Evolutionary conservation across 2,329 filamentous ascomycete genomes (phyloP), one percentile per base, ranked within the genome.

Genomic region (Bipolaris bicolor): DNA sequence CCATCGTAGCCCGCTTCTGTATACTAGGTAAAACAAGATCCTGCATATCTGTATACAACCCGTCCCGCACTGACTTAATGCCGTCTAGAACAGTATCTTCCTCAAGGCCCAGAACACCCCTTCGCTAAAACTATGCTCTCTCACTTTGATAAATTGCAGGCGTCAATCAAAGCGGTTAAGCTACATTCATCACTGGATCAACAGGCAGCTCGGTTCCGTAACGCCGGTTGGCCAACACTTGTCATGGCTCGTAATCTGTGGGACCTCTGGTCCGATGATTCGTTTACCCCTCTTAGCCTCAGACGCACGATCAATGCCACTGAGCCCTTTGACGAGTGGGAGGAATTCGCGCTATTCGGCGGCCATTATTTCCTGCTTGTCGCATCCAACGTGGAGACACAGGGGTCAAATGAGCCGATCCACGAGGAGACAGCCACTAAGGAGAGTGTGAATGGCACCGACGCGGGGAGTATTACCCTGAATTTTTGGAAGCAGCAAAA

Each of bases 281-380:
- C 78, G 2, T 93, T 93, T 72, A 77, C 96, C 18, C 81, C 80
- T 5, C 69, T 82, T 1, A 76, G 81, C 1, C 83, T 91, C 60
- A 84, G 91, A 61, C 78, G 73, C 34, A 78, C 78, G 10, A 77
- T 97, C 13, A 89, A 97, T 65, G 71, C 78, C 0, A 76, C 92
- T 15, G 94, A 97, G 70, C 87, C 89, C 0, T 97, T 98, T 71
- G 94, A 98, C 74, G 93, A 97, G 76, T 97, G 92, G 92, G 94
- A 98, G 76, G 94, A 97, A 69, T 92, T 97, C 71, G 88, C 90
- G 2, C 80, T 97, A 0, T 97, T 96, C 74, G 87, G 86, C 2
- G 87, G 88, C 33, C 93, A 97, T 76, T 96, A 97, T 75, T 90
- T 93, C 65, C 78, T 97, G 41, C 81, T 96, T 7, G 81, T 86